Evolutionary conservation across 495 filamentous ascomycete genomes (phyloP).

Genomic region (Tuber borchii): DNA sequence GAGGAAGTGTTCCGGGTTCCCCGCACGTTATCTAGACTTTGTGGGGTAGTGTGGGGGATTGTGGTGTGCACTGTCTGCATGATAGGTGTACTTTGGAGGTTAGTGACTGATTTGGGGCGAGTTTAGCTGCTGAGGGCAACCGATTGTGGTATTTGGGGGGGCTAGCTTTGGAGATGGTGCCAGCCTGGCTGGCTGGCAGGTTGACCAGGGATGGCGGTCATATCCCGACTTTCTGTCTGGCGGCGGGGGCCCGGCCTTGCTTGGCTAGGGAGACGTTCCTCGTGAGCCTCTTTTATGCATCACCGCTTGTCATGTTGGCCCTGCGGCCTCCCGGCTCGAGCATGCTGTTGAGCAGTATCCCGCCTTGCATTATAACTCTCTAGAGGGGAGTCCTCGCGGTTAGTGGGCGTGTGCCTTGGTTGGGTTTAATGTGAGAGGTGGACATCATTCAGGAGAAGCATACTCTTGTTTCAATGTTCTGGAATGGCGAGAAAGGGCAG

Average conservation of each 20-base stretch:
- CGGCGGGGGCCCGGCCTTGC: neutral
- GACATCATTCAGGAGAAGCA: neutral
- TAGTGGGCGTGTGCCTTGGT: neutral
- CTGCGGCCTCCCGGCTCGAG: neutral
- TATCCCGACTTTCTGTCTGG: neutral
- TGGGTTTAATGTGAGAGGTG: neutral
- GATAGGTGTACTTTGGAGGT: neutral
- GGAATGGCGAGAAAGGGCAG: neutral
- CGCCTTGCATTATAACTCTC: neutral
- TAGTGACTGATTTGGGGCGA: neutral
- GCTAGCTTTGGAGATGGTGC: neutral
- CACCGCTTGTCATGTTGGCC: neutral
- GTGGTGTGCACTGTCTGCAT: neutral
- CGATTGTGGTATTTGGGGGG: neutral
- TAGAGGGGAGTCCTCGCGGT: neutral
- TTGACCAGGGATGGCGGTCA: neutral
- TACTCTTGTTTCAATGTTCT: neutral
- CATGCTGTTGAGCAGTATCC: neutral
- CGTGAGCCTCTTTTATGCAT: neutral
- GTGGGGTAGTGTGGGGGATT: neutral
- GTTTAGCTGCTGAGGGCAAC: neutral
- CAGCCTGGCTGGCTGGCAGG: neutral
- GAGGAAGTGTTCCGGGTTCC: neutral
- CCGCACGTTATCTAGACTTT: neutral
- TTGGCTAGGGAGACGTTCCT: neutral